A percentile compares a stretch with the other conserved stretches of the same genome.
Conservation (phyloP, 805 yeast species). For the Candida sanyiensis region DNA sequence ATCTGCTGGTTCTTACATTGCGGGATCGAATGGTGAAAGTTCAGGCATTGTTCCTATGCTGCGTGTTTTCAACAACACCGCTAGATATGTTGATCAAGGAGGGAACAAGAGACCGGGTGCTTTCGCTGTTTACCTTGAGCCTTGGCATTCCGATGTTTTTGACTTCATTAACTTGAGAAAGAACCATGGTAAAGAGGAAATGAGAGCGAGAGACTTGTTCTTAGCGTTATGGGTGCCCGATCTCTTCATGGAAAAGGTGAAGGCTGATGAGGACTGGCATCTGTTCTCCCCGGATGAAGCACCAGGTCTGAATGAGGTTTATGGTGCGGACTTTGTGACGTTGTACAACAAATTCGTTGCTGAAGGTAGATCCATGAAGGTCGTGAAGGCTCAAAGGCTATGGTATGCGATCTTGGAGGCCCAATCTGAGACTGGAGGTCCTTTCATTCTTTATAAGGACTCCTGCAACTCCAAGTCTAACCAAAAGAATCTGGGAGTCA, state of each 20-base stretch:
- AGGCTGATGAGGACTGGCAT: constrained; percentile 75
- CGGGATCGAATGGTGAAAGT: constrained; percentile 90
- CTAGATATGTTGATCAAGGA: constrained; percentile 97
- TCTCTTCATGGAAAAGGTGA: constrained; percentile 87
- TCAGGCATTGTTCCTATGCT: constrained; percentile 94
- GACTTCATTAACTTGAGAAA: constrained; percentile 83
- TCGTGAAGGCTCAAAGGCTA: constrained; percentile 82
- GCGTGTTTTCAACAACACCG: constrained; percentile 91
- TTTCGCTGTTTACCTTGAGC: constrained; percentile 88
- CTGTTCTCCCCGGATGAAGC: constrained; percentile 86
- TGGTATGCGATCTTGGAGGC: constrained; percentile 90
- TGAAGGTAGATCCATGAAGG: constrained; percentile 58
- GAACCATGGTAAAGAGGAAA: constrained; percentile 93
- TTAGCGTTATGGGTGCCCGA: constrained; percentile 95
- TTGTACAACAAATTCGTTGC: constrained; percentile 69
- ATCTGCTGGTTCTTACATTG: constrained; percentile 82
- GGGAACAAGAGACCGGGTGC: constrained; percentile 99
- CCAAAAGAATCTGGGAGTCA: constrained; percentile 88
- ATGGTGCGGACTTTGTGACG: constrained; percentile 76
- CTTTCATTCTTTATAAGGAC: constrained; percentile 92
- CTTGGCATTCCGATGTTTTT: constrained; percentile 94
- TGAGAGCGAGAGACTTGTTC: constrained; percentile 89
- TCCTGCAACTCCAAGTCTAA: constrained; percentile 83
- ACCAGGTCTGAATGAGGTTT: constrained; percentile 78
- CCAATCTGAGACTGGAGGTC: constrained; percentile 96